Evolutionary conservation across 129 eudicot genomes (phyloP).

Genomic region (Flaveria sonorensis): DNA sequence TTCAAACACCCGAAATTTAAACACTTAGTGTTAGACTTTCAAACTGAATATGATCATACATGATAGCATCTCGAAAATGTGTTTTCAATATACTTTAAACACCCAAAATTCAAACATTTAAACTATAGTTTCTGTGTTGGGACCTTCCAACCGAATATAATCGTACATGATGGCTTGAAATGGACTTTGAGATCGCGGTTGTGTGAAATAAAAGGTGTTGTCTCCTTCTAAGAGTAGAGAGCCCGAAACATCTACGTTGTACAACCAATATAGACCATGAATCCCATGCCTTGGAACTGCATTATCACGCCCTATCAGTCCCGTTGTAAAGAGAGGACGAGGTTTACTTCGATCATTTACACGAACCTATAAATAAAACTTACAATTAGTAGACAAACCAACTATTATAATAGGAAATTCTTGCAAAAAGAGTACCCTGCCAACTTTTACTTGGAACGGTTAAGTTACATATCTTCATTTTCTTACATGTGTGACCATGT

Average conservation of each 20-base stretch:
- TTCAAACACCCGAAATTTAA: no score
- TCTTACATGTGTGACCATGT: neutral
- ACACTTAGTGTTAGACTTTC: no score
- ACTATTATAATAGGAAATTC: neutral
- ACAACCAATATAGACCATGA: conserved; percentile 89
- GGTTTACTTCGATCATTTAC: conserved; percentile 65
- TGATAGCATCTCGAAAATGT: no score
- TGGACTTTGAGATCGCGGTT: conserved; percentile 66
- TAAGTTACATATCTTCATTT: no score
- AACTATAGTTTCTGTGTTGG: conserved; percentile 17
- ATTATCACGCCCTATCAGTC: conserved; percentile 86
- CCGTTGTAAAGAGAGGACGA: conserved; percentile 76
- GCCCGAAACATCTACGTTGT: conserved; percentile 57
- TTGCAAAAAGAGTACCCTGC: neutral
- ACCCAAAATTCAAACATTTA: neutral
- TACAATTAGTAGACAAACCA: neutral
- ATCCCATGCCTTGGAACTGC: conserved; percentile 88
- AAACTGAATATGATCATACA: no score
- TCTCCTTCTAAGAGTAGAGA: conserved; percentile 58
- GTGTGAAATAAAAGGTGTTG: conserved; percentile 71
- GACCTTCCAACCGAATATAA: conserved; percentile 79
- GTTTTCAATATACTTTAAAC: neutral
- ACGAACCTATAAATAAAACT: conserved; percentile 53
- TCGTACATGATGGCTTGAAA: conserved; percentile 87
- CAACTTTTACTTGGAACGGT: neutral